A percentile compares a stretch with the other conserved stretches of the same genome.
phyloP scores from a whole-genome alignment of 2,329 filamentous ascomycete genomes.

The Emericellopsis cladophorae region DNA sequence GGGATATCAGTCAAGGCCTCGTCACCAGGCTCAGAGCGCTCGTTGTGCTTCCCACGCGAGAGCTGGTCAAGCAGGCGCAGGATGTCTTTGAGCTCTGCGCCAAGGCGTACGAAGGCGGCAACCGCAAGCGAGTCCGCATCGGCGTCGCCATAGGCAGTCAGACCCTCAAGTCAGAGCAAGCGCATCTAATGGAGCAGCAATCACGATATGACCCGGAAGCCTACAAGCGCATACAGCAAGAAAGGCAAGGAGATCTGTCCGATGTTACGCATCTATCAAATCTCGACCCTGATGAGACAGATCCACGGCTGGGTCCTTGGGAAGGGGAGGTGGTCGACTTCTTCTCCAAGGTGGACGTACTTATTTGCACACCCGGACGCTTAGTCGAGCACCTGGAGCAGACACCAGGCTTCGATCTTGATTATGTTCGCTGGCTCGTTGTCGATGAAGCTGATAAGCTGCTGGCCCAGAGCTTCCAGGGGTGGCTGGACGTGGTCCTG shows the following conservation, averaged over 20 bases:
- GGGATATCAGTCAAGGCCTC: constrained; percentile 53
- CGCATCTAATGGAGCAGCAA: constrained; percentile 29
- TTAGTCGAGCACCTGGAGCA: constrained; percentile 82
- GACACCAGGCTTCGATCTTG: constrained; percentile 70
- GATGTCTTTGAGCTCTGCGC: constrained; percentile 66
- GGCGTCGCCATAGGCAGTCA: constrained; percentile 76
- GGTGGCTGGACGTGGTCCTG: constrained; percentile 70
- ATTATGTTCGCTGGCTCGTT: constrained; percentile 73
- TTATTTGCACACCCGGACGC: constrained; percentile 85
- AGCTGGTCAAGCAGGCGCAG: constrained; percentile 77
- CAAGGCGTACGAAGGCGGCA: constrained; percentile 40
- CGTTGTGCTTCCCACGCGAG: constrained; percentile 81
- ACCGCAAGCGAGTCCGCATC: constrained; percentile 58
- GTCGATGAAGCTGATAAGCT: constrained; percentile 92
- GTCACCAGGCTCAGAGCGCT: constrained; percentile 62
- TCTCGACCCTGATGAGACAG: constrained; percentile 5
- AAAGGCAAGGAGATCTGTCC: too few relatives aligned
- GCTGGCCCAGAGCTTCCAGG: constrained; percentile 82
- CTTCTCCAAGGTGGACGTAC: constrained; percentile 66
- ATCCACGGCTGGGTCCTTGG: constrained; percentile 20
- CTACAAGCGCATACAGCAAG: constrained; percentile 16
- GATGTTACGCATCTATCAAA: constrained; percentile 4
- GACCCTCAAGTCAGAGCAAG: constrained; percentile 53
- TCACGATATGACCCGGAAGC: constrained; percentile 51
- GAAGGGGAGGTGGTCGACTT: constrained; percentile 46